A percentile compares a stretch with the other conserved stretches of the same genome.
Conservation (phyloP, 2,329 filamentous ascomycete genomes). For the Biscogniauxia mediterranea region DNA sequence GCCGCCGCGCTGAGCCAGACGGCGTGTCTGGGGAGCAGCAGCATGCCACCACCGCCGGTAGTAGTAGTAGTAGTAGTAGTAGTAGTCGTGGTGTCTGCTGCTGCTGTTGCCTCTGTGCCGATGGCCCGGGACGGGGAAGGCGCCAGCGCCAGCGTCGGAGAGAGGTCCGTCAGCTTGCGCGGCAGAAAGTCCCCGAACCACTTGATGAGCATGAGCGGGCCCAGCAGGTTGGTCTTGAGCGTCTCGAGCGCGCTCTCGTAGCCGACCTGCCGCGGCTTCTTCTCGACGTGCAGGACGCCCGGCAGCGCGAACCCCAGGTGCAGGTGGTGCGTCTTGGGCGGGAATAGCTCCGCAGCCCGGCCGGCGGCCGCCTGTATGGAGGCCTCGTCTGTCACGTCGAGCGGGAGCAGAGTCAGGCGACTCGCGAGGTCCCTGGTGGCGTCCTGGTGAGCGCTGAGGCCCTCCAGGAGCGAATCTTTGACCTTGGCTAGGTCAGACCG, state of each 20-base stretch:
- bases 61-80: too few relatives aligned
- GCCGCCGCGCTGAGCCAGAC: conserved; percentile 76
- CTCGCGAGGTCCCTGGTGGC: conserved; percentile 23
- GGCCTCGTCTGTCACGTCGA: conserved; percentile 58
- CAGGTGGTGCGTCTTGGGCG: conserved; percentile 52
- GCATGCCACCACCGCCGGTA: too few relatives aligned
- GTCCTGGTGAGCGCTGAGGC: conserved; percentile 31
- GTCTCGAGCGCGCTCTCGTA: conserved; percentile 61
- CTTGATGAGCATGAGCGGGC: conserved; percentile 74
- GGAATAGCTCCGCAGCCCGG: conserved; percentile 52
- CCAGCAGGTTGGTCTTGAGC: conserved; percentile 72
- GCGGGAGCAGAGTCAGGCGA: conserved; percentile 39
- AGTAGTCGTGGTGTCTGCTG: too few relatives aligned
- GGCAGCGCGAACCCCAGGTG: conserved; percentile 69
- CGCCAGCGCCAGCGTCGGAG: too few relatives aligned
- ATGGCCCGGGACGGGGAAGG: too few relatives aligned
- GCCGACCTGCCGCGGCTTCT: conserved; percentile 64
- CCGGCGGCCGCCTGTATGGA: conserved; percentile 57
- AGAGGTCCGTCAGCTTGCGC: conserved; percentile 46
- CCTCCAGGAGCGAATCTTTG: conserved; percentile 33
- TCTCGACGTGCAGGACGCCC: conserved; percentile 72
- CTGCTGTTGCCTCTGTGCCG: too few relatives aligned
- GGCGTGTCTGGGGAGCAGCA: conserved; percentile 53
- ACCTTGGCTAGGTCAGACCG: conserved; percentile 37
- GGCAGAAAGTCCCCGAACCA: conserved; percentile 71